These are phyloP conservation scores for Hippophae rhamnoides DNA, from an alignment of 306 rosid species.

Conservation along the genomic window DNA sequence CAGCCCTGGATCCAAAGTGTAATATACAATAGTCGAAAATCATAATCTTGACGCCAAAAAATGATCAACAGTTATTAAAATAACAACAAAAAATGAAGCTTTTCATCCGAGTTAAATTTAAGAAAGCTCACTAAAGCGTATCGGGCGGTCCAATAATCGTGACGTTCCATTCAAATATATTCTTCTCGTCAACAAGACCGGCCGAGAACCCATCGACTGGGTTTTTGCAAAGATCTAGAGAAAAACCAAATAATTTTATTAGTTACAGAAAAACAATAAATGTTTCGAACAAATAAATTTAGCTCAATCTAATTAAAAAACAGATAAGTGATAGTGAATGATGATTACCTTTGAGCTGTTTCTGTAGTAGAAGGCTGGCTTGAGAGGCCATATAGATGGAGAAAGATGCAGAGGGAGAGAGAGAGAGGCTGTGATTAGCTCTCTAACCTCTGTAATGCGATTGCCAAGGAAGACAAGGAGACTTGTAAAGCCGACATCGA, in stretches of 20 bases:
- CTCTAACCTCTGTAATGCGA: slow-evolving; percentile 4
- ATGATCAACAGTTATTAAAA: neutral
- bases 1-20: slow-evolving; percentile 11
- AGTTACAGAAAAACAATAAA: neutral
- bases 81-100: neutral
- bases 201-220: slow-evolving; percentile 98
- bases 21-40: slow-evolving; percentile 5
- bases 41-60: neutral
- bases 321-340: neutral
- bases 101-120: neutral
- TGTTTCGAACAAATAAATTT: slow-evolving; percentile 12
- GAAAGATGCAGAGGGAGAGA: slow-evolving; percentile 6
- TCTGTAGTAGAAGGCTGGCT: slow-evolving; percentile 93
- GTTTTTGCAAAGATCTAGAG: slow-evolving; percentile 84
- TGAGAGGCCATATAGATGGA: slow-evolving; percentile 56
- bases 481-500: slow-evolving; percentile 18
- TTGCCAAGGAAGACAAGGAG: slow-evolving; percentile 18
- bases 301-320: slow-evolving; percentile 18
- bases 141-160: slow-evolving; percentile 98
- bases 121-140: slow-evolving; percentile 70
- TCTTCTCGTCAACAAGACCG: slow-evolving; percentile 80
- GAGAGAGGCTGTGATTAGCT: slow-evolving; percentile 12
- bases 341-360: slow-evolving; percentile 75
- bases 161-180: slow-evolving; percentile 97
- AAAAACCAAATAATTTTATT: slow-evolving; percentile 1